These are phyloP conservation scores for Asparagopsis taxiformis DNA, from an alignment of 31 red algal genomes.

Conservation along the genomic window DNA sequence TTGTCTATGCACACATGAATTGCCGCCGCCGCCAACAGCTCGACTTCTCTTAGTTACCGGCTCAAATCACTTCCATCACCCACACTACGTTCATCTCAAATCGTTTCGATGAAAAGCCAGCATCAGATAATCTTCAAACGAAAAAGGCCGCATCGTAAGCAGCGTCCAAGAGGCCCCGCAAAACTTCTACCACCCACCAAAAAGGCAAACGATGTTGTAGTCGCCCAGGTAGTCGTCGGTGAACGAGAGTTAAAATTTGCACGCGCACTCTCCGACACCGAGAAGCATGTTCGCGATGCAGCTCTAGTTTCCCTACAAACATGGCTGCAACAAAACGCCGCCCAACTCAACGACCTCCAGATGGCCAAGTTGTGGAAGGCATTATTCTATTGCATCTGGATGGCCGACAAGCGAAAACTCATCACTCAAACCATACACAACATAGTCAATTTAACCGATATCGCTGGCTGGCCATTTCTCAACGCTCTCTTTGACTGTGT, in stretches of 20 bases:
- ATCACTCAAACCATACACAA: conserved; percentile 39
- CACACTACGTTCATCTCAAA: too few relatives aligned
- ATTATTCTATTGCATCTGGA: conserved; percentile 83
- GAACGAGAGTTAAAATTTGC: conserved; percentile 56
- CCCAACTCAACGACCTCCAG: conserved; percentile 19
- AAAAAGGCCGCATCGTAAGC: background rate
- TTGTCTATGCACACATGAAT: too few relatives aligned
- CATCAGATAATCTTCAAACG: conserved; percentile 59
- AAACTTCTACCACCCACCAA: background rate
- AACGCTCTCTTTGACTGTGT: conserved; percentile 42
- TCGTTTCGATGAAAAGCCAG: conserved; percentile 50
- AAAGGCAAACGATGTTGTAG: conserved; percentile 33
- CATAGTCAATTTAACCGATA: conserved; percentile 33
- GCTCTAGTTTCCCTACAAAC: conserved; percentile 44
- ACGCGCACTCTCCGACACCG: conserved; percentile 58
- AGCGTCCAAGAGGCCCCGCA: background rate
- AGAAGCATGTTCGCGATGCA: conserved; percentile 47
- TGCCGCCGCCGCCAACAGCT: too few relatives aligned
- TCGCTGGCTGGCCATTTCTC: conserved; percentile 67
- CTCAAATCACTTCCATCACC: too few relatives aligned
- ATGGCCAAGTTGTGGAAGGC: conserved; percentile 81
- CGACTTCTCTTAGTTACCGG: too few relatives aligned
- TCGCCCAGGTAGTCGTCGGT: conserved; percentile 33
- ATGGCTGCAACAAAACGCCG: conserved; percentile 42
- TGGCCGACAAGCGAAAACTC: conserved; percentile 62